Percentiles rank a stretch among this genome's conserved stretches.
These are phyloP conservation scores for Ophiostoma novo-ulmi DNA, from an alignment of 2,329 filamentous ascomycete genomes.

Conservation along the genomic window DNA sequence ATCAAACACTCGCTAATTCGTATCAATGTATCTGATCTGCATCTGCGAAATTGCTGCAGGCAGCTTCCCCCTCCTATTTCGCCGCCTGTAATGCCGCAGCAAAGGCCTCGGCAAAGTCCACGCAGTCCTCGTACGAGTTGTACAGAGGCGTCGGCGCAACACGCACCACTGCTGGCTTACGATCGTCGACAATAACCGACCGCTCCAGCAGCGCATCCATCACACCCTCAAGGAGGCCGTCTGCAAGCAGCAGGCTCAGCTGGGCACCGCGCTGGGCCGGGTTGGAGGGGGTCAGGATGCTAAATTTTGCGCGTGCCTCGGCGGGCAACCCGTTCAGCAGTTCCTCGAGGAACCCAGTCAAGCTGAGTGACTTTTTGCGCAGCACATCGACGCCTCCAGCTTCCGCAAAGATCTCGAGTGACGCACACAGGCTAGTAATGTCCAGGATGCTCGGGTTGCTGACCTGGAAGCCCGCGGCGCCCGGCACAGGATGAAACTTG, in stretches of 20 bases:
- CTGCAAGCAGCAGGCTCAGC: constrained; percentile 63
- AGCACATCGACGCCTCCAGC: constrained; percentile 61
- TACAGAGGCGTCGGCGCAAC: constrained; percentile 82
- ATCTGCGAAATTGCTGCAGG: not conserved
- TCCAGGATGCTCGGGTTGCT: constrained; percentile 80
- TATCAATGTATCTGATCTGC: not conserved
- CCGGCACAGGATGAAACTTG: constrained; percentile 67
- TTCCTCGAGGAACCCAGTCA: constrained; percentile 73
- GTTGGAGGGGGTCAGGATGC: constrained; percentile 64
- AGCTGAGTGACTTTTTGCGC: constrained; percentile 61
- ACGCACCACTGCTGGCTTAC: constrained; percentile 77
- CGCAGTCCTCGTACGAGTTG: constrained; percentile 65
- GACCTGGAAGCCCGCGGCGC: constrained; percentile 75
- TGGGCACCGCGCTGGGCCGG: constrained; percentile 69
- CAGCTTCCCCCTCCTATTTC: not conserved
- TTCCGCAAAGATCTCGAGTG: constrained; percentile 67
- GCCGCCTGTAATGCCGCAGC: constrained; percentile 18
- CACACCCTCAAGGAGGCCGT: constrained; percentile 66
- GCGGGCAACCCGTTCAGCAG: constrained; percentile 49
- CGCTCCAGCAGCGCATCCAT: constrained; percentile 58
- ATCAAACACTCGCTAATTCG: not conserved
- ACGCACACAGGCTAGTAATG: constrained; percentile 67
- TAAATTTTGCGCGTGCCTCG: constrained; percentile 42
- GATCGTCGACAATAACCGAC: constrained; percentile 73
- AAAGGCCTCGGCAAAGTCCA: constrained; percentile 26